Conservation (phyloP, 2,329 filamentous ascomycete genomes). For the Paramyrothecium sp. region DNA sequence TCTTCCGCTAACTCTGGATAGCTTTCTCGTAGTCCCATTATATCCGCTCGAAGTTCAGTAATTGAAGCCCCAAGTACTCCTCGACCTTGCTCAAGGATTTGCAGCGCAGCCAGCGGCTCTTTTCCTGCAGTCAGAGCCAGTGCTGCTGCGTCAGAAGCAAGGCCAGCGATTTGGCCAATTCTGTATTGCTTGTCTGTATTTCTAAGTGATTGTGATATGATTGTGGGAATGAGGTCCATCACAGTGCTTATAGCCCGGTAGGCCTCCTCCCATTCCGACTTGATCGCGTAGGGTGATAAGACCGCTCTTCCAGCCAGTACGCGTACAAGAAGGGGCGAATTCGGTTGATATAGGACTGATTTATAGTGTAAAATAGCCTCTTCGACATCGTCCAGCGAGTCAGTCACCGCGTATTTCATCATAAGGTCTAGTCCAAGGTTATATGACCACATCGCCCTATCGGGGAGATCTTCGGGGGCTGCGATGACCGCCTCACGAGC, state of each 20-base stretch:
- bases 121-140: slow-evolving; percentile 1
- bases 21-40: neutral
- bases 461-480: neutral
- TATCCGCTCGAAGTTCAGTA: slow-evolving; percentile 1
- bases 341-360: too few relatives aligned
- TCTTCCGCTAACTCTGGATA: slow-evolving; percentile 1
- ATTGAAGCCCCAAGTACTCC: slow-evolving; percentile 4
- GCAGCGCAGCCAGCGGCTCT: neutral
- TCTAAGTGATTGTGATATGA: neutral
- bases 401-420: neutral
- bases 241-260: neutral
- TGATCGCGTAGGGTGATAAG: too few relatives aligned
- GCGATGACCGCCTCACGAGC: neutral
- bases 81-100: slow-evolving; percentile 7
- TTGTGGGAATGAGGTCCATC: neutral
- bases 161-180: neutral
- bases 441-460: neutral
- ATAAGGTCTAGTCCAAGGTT: neutral
- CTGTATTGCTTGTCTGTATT: slow-evolving; percentile 2
- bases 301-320: too few relatives aligned
- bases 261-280: too few relatives aligned
- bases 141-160: slow-evolving; percentile 1
- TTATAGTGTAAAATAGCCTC: neutral
- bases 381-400: neutral
- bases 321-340: too few relatives aligned